Evolutionary conservation across 1,284 basidiomycete species (phyloP), one percentile per base, ranked within the genome.

Genomic region (Testicularia cyperi): DNA sequence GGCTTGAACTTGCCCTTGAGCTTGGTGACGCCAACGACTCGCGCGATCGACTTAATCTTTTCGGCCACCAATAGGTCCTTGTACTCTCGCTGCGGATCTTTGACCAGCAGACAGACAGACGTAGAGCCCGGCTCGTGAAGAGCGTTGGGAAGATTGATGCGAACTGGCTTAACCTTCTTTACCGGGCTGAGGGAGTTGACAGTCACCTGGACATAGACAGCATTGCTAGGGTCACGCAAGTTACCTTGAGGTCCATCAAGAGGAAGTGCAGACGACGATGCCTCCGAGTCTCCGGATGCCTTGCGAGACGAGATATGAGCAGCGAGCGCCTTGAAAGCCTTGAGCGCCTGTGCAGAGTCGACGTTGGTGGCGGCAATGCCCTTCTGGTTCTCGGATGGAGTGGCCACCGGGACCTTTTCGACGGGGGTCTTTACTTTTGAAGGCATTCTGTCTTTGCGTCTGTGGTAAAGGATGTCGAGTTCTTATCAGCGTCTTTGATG

Each of bases 21-120:
- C 63, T 77, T 77, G 23, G 51, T 46, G 14, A 96, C 80, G 16
- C 91, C 92, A 26, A 98, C 90, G n/a, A 98, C 91, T 20, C 92
- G 82, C 28, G 84, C 85, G 70, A 98, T 85, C 62, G 94, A 94
- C 62, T 86, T 88, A 80, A 98, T 85, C 36, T 85, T 82, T 42
- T 88, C 80, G 36, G 80, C 78, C 39, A 85, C 85, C 19, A 98
- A 81, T 15, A 95, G 83, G 76, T 95, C 90, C 79, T 97, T 97
- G 82, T 95, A 97, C 75, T 91, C 83, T 43, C 94, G 80, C 75
- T 97, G 94, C 7, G 95, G 94, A 77, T 95, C 90, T 79, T 97
- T 97, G 40, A 87, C 88, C 76, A 98, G 86, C 41, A 98, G 81
- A 77, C 92, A 97, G 38, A 97, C 82, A 13, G 86, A 79, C 4